These are phyloP conservation scores for Uromyces viciae-fabae DNA, from an alignment of 1,284 basidiomycete genomes.

Conservation along the genomic window DNA sequence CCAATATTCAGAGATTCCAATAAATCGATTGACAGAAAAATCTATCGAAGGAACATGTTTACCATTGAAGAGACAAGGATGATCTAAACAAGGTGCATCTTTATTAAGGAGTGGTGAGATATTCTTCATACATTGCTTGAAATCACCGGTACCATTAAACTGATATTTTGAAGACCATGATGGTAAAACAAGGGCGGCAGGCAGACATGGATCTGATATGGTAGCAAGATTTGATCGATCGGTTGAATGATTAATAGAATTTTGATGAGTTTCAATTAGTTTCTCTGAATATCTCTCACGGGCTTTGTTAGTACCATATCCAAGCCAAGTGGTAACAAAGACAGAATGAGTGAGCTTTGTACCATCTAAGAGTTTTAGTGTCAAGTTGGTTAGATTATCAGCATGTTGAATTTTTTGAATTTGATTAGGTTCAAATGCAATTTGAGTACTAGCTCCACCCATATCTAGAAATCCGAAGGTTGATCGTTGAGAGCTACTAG, in stretches of 20 bases:
- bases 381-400: slow-evolving; percentile 72
- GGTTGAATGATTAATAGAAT: slow-evolving; percentile 44
- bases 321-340: slow-evolving; percentile 97
- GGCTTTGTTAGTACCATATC: slow-evolving; percentile 95
- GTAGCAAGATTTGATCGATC: background rate
- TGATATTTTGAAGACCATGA: slow-evolving; percentile 61
- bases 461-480: slow-evolving; percentile 99
- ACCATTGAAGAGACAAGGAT: slow-evolving; percentile 95
- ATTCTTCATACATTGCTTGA: slow-evolving; percentile 72
- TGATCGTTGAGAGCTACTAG: slow-evolving; percentile 57
- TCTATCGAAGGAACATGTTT: slow-evolving; percentile 68
- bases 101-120: slow-evolving; percentile 81
- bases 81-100: slow-evolving; percentile 72
- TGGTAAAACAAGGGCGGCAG: slow-evolving; percentile 65
- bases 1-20: slow-evolving; percentile 98
- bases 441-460: slow-evolving; percentile 97
- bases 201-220: slow-evolving; percentile 83
- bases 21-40: slow-evolving; percentile 62
- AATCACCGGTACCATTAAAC: slow-evolving; percentile 84
- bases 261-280: slow-evolving; percentile 63
- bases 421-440: slow-evolving; percentile 81
- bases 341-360: slow-evolving; percentile 83
- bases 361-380: slow-evolving; percentile 75
- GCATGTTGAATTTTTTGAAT: slow-evolving; percentile 59
- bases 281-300: slow-evolving; percentile 80